Evolutionary conservation across 1,139 yeast genomes (phyloP), one percentile per base, ranked within the genome.

Genomic region (Meyerozyma elateridarum): DNA sequence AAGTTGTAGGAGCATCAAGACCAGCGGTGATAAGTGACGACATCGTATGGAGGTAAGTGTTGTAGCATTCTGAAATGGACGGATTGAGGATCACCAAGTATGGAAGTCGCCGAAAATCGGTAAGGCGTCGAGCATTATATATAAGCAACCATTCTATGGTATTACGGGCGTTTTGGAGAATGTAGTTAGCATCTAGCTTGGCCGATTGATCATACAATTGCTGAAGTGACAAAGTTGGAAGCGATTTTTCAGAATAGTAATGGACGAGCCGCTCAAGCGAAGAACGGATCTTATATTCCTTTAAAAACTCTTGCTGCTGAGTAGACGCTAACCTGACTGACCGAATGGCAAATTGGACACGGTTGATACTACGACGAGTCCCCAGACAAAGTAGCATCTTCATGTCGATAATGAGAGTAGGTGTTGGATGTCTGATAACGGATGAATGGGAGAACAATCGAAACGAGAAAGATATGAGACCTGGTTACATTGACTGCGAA

Each of bases 71-170:
- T n/a, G 93, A 82, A 34, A 89, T 81, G 46, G 85, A 76, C n/a
- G 96, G 96, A 51, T 89, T 89, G 39, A 89, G 60, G 29, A 87
- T 83, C 31, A 82, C 88, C 44, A 89, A 70, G 52, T 87, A 89
- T 0, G 96, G 95, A 33, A 89, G 61, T 30, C 71, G 66, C 39
- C 93, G 69, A 43, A 89, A 76, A 28, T 82, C 82, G 25, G 71
- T 69, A 13, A 88, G 56, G 39, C 96, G 58, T 33, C 76, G 68
- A 4, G 82, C 78, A 25, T 70, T 69, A 41, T 60, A 64, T 0
- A 65, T 57, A 18, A 70, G 46, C 15, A 71, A 48, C 32, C 59
- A 51, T 37, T 69, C 68, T 12, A 68, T 55, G 0, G 83, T 74
- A 18, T 67, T 59, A 19, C 51, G 48, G 7, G 73, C 70, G 36